phyloP scores from a whole-genome alignment of 257 asterid genomes.

The Primulina huaijiensis region DNA sequence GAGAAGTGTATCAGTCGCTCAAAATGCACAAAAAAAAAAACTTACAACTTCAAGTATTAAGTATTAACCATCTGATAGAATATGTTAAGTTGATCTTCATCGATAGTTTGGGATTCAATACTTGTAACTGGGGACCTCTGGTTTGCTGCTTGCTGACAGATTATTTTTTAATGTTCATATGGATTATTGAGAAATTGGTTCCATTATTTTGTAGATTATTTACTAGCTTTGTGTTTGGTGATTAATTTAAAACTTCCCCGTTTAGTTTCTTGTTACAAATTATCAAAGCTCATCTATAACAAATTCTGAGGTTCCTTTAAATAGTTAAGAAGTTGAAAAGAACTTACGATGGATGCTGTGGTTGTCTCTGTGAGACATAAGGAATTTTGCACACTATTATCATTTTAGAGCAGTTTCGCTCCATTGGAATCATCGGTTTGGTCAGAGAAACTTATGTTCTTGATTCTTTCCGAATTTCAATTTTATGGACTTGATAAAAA shows the following conservation, averaged over 20 bases:
- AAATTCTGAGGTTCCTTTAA: background rate
- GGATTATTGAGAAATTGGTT: background rate
- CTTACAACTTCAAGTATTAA: background rate
- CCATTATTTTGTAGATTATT: background rate
- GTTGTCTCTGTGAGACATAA: background rate
- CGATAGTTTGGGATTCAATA: background rate
- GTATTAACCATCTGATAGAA: background rate
- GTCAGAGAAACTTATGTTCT: background rate
- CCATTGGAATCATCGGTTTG: background rate
- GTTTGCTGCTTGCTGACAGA: background rate
- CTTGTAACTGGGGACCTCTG: background rate
- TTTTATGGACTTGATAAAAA: background rate
- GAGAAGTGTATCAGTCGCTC: background rate
- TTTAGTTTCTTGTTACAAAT: background rate
- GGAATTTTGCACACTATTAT: background rate
- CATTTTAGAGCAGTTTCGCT: background rate
- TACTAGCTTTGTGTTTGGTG: background rate
- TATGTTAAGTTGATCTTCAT: background rate
- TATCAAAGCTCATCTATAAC: background rate
- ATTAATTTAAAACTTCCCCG: background rate
- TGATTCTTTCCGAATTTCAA: background rate
- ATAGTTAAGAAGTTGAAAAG: too few relatives aligned
- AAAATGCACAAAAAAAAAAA: background rate
- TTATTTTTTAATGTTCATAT: too few relatives aligned
- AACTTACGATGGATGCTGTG: too few relatives aligned